phyloP scores from a whole-genome alignment of 208 protist species.

The Strigomonas oncopelti region DNA sequence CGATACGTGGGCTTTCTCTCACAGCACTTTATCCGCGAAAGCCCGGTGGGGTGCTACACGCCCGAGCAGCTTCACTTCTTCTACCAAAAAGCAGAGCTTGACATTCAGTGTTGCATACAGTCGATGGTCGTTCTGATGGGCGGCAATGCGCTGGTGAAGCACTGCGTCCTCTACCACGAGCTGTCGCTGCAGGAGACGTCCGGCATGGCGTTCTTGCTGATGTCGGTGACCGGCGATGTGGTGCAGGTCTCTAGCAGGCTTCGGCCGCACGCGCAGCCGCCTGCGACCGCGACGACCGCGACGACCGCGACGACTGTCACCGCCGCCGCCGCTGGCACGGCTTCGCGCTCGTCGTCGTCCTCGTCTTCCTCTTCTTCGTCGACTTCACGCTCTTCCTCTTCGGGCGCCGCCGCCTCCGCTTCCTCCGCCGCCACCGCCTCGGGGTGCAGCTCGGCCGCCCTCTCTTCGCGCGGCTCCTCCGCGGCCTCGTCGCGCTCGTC shows the following conservation, averaged over 20 bases:
- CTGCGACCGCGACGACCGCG: neutral
- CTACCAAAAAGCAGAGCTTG: slow-evolving; percentile 69
- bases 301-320: neutral
- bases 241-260: slow-evolving; percentile 51
- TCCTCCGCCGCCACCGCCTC: neutral
- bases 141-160: slow-evolving; percentile 84
- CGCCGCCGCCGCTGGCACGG: too few species aligned
- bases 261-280: slow-evolving; percentile 16
- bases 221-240: slow-evolving; percentile 86
- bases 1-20: slow-evolving; percentile 85
- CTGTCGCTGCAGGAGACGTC: slow-evolving; percentile 72
- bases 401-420: neutral
- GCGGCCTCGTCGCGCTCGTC: too few species aligned
- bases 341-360: too few species aligned
- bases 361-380: too few species aligned
- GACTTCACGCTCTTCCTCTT: too few species aligned
- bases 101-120: slow-evolving; percentile 75
- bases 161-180: slow-evolving; percentile 81
- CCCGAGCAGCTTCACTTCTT: slow-evolving; percentile 54
- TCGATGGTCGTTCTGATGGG: slow-evolving; percentile 75
- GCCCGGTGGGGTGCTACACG: slow-evolving; percentile 41
- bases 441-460: too few species aligned
- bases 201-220: slow-evolving; percentile 68
- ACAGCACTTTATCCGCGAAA: slow-evolving; percentile 90
- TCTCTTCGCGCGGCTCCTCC: too few species aligned